phyloP scores from a whole-genome alignment of 2,329 filamentous ascomycete genomes.

The Xylaria sp. region DNA sequence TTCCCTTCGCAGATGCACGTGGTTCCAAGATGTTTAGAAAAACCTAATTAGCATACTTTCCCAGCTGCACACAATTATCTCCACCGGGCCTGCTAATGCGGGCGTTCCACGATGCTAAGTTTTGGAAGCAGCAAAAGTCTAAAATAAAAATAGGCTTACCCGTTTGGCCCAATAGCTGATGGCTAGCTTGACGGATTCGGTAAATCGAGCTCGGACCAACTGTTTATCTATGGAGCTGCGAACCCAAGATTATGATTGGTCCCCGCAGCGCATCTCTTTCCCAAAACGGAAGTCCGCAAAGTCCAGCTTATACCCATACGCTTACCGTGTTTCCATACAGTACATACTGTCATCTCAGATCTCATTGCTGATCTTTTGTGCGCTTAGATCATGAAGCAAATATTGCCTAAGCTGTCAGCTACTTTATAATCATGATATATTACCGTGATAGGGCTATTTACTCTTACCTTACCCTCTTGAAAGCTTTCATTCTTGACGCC shows the following conservation, averaged over 20 bases:
- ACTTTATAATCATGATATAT: background rate
- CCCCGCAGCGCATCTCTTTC: conserved; percentile 17
- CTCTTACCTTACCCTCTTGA: background rate
- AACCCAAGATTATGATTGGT: conserved; percentile 18
- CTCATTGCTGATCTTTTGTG: background rate
- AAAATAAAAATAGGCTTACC: background rate
- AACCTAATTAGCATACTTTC: background rate
- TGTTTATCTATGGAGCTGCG: conserved; percentile 1
- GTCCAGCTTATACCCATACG: conserved; percentile 5
- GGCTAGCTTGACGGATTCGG: conserved; percentile 24
- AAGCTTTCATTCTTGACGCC: background rate
- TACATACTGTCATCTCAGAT: conserved; percentile 11
- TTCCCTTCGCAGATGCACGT: background rate
- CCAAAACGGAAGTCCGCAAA: conserved; percentile 36
- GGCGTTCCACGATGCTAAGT: background rate
- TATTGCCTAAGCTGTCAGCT: background rate
- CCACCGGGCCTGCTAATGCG: background rate
- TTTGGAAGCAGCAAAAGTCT: background rate
- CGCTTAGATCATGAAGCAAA: background rate
- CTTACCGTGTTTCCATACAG: background rate
- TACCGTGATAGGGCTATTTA: background rate
- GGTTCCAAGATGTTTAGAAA: background rate
- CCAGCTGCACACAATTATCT: background rate
- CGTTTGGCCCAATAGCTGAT: conserved; percentile 28
- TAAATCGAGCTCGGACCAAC: conserved; percentile 33